Evolutionary conservation across 73 alveolate genomes (phyloP).

Genomic region (Urostyla sp.): DNA sequence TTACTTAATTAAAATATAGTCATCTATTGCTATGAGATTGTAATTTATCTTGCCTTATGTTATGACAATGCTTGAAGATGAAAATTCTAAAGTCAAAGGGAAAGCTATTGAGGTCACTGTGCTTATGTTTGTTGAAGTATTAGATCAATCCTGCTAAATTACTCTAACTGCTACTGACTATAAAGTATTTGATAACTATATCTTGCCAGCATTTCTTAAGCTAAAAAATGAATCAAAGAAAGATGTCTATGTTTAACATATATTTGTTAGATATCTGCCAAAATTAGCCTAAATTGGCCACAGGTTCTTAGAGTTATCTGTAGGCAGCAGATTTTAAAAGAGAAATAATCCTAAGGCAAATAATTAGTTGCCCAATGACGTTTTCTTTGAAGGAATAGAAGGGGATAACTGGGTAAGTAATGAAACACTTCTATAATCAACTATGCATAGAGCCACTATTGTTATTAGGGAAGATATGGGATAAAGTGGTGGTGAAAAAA

Average conservation of each 20-base stretch:
- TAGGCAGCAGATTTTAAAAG: constrained; percentile 43
- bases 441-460: constrained; percentile 18
- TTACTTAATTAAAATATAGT: too few species aligned
- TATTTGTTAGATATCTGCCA: constrained; percentile 33
- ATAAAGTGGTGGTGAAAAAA: neutral
- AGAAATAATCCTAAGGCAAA: neutral
- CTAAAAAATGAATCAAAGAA: constrained; percentile 15
- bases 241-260: constrained; percentile 26
- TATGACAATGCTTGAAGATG: constrained; percentile 54
- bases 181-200: constrained; percentile 54
- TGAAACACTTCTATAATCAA: too few species aligned
- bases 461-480: constrained; percentile 26
- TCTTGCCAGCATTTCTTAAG: constrained; percentile 52
- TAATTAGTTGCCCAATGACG: too few species aligned
- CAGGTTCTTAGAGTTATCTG: constrained; percentile 47
- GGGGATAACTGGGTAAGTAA: neutral
- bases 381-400: neutral
- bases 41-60: constrained; percentile 65
- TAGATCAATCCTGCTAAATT: constrained; percentile 15
- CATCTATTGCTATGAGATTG: constrained; percentile 47
- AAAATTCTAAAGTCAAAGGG: constrained; percentile 52
- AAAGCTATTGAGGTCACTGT: constrained; percentile 64
- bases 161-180: constrained; percentile 41
- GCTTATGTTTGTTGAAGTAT: constrained; percentile 40
- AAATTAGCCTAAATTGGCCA: constrained; percentile 52